Evolutionary conservation across 148 eudicot species (phyloP).

Genomic region (Heliamphora exappendiculata): DNA sequence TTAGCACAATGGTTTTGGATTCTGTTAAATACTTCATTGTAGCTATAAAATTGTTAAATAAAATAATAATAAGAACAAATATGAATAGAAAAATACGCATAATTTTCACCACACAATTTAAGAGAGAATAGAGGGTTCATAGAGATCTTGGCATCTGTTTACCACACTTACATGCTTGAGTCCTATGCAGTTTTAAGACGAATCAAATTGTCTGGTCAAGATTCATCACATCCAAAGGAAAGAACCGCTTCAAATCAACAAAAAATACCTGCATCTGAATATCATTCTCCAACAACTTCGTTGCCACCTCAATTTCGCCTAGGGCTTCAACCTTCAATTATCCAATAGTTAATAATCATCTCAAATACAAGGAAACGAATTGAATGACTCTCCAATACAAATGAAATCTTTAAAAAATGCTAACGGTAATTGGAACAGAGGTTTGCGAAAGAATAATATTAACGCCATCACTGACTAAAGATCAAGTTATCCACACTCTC

Average conservation of each 20-base stretch:
- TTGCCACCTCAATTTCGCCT: constrained; percentile 88
- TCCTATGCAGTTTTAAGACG: too few species aligned
- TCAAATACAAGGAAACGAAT: background rate
- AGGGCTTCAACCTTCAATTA: constrained; percentile 84
- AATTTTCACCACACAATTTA: too few species aligned
- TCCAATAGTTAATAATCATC: constrained; percentile 6
- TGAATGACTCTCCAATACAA: background rate
- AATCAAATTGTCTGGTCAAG: too few species aligned
- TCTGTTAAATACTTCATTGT: background rate
- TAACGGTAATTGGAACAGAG: background rate
- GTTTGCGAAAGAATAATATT: constrained; percentile 1
- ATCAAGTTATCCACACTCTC: background rate
- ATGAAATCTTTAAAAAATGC: background rate
- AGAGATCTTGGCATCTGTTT: too few species aligned
- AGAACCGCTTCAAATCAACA: background rate
- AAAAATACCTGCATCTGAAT: constrained; percentile 42
- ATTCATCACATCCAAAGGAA: background rate
- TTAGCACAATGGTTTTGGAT: background rate
- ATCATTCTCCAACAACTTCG: constrained; percentile 67
- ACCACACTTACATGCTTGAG: too few species aligned
- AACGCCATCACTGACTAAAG: background rate
- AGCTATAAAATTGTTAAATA: background rate
- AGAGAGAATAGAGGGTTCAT: too few species aligned
- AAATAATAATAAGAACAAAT: background rate
- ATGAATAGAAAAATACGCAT: background rate